Conservation (phyloP, 2,329 filamentous ascomycete species). For the Pseudogymnoascus sp. region DNA sequence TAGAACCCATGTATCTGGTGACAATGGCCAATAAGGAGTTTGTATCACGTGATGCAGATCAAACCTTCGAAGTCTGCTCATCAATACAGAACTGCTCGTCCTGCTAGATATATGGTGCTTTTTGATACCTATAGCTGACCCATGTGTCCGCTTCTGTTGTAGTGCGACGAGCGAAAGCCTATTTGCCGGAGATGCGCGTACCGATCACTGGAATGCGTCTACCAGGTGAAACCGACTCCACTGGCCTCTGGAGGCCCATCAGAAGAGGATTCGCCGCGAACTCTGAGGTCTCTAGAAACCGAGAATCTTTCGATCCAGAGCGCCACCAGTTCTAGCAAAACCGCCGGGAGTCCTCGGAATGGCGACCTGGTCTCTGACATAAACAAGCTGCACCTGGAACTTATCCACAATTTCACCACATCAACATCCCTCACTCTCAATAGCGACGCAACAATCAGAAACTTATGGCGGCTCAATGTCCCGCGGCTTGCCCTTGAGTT, state of each 20-base stretch:
- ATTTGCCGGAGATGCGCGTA: conserved; percentile 35
- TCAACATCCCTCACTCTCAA: conserved; percentile 42
- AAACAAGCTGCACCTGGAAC: conserved; percentile 40
- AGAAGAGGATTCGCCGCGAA: conserved; percentile 9
- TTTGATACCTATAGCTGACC: not conserved
- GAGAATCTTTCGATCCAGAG: not conserved
- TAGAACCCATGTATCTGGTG: not conserved
- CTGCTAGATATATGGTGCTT: not conserved
- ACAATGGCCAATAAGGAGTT: not conserved
- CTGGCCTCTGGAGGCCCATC: conserved; percentile 12
- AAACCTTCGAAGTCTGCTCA: not conserved
- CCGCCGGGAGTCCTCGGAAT: not conserved
- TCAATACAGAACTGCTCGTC: not conserved
- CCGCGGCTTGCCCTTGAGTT: conserved; percentile 39
- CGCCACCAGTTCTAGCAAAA: not conserved
- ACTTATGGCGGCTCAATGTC: conserved; percentile 40
- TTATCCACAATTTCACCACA: conserved; percentile 45
- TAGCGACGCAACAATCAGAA: conserved; percentile 33
- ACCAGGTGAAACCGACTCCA: conserved; percentile 18
- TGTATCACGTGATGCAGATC: not conserved
- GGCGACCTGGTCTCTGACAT: conserved; percentile 16
- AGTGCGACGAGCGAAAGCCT: conserved; percentile 36
- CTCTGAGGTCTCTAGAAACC: not conserved
- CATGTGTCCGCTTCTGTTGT: not conserved
- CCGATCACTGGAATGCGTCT: conserved; percentile 34